These are phyloP conservation scores for Phytophthora cajani DNA, from an alignment of 352 stramenopile genomes.

Conservation along the genomic window DNA sequence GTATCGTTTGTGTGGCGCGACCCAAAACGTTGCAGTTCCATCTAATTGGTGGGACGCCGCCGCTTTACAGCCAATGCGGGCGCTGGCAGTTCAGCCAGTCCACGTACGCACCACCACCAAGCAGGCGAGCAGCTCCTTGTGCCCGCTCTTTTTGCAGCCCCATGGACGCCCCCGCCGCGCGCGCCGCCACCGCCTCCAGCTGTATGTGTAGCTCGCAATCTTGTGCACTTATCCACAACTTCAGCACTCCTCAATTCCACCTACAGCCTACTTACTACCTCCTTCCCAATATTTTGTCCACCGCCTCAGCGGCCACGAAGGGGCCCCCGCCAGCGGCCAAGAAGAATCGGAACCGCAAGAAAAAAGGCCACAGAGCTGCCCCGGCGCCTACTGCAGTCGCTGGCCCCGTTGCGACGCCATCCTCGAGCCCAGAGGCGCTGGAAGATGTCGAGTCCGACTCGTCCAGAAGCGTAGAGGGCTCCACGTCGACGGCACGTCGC, in stretches of 20 bases:
- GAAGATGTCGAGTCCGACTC: slow-evolving; percentile 24
- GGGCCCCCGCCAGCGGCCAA: slow-evolving; percentile 20
- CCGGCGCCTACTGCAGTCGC: slow-evolving; percentile 12
- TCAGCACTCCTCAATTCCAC: neutral
- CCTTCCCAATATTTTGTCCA: slow-evolving; percentile 9
- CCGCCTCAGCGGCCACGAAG: slow-evolving; percentile 20
- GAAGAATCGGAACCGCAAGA: slow-evolving; percentile 44
- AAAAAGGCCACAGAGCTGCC: slow-evolving; percentile 30
- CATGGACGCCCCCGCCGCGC: slow-evolving; percentile 28
- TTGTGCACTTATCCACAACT: neutral
- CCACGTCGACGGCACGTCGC: slow-evolving; percentile 34
- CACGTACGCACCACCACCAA: slow-evolving; percentile 2
- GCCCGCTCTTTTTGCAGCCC: slow-evolving; percentile 27
- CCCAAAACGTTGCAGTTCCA: slow-evolving; percentile 15
- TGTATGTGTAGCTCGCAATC: slow-evolving; percentile 29
- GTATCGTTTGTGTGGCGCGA: no score
- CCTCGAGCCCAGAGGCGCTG: slow-evolving; percentile 27
- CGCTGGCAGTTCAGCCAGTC: slow-evolving; percentile 21
- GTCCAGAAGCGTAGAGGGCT: slow-evolving; percentile 30
- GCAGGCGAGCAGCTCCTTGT: neutral
- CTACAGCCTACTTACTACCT: neutral
- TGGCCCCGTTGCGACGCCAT: slow-evolving; percentile 13
- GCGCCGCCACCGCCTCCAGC: slow-evolving; percentile 7
- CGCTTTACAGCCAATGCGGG: neutral
- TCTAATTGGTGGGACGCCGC: slow-evolving; percentile 1